These are phyloP conservation scores for Chlamydomonas incerta DNA, from an alignment of 139 green algal species.

Conservation along the genomic window DNA sequence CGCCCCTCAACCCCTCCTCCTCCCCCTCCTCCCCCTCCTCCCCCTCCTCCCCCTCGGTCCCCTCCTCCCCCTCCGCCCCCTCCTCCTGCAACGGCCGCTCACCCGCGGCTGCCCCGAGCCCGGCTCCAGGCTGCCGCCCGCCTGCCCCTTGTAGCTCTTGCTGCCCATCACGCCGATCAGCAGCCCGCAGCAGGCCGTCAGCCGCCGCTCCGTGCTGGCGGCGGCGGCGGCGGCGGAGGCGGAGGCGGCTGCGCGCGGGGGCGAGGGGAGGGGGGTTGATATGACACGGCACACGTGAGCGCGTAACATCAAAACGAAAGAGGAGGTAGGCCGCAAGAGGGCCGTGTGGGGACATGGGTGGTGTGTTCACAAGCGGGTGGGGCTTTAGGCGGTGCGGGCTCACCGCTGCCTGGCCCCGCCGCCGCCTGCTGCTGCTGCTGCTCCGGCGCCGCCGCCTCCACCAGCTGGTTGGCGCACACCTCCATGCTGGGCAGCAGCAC, in stretches of 20 bases:
- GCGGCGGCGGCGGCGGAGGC: background rate
- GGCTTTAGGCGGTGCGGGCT: too few species aligned
- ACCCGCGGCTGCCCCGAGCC: conserved; percentile 16
- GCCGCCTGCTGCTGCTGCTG: background rate
- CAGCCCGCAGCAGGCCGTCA: conserved; percentile 21
- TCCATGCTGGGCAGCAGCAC: conserved; percentile 75
- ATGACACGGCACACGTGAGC: too few species aligned
- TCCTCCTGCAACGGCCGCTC: background rate
- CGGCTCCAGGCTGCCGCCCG: conserved; percentile 4
- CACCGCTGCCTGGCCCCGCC: background rate
- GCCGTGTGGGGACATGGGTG: too few species aligned
- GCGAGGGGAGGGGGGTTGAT: too few species aligned
- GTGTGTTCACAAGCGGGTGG: too few species aligned
- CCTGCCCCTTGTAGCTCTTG: conserved; percentile 41
- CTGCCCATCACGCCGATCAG: conserved; percentile 42
- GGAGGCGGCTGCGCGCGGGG: background rate
- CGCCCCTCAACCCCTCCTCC: too few species aligned
- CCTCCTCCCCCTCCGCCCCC: background rate
- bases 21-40: too few species aligned
- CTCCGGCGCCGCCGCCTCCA: conserved; percentile 19
- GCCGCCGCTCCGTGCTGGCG: conserved; percentile 27
- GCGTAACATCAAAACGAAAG: too few species aligned
- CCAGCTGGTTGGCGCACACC: conserved; percentile 68
- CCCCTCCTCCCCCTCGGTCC: too few species aligned
- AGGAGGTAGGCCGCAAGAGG: too few species aligned